Conservation (phyloP, 2,329 filamentous ascomycete species). For the Aspergillus eucalypticola region DNA sequence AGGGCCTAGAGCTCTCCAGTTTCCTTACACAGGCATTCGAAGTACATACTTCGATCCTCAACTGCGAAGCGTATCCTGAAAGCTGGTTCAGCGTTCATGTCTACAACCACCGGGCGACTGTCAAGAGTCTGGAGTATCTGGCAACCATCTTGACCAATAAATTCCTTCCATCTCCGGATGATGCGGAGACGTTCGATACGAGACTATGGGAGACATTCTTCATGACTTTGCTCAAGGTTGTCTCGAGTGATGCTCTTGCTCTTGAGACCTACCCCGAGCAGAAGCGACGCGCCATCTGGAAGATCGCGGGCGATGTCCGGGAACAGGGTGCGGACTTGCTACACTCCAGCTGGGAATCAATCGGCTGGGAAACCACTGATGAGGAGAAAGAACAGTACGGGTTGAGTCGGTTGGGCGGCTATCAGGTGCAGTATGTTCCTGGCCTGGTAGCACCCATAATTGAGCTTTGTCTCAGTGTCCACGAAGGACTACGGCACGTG, state of each 20-base stretch:
- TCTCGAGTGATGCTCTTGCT: slow-evolving; percentile 83
- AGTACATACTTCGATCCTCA: slow-evolving; percentile 84
- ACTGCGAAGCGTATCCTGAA: slow-evolving; percentile 83
- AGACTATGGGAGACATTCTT: slow-evolving; percentile 95
- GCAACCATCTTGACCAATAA: slow-evolving; percentile 76
- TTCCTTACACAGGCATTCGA: slow-evolving; percentile 78
- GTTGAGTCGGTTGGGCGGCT: slow-evolving; percentile 83
- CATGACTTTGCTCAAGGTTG: slow-evolving; percentile 80
- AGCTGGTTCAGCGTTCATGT: slow-evolving; percentile 93
- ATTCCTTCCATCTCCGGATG: slow-evolving; percentile 84
- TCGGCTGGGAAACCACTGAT: slow-evolving; percentile 86
- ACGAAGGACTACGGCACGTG: slow-evolving; percentile 84
- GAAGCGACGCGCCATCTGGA: slow-evolving; percentile 95
- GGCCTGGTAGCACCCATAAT: slow-evolving; percentile 88
- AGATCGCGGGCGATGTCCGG: slow-evolving; percentile 94
- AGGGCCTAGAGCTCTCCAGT: slow-evolving; percentile 72
- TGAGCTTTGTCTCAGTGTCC: slow-evolving; percentile 90
- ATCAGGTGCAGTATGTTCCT: slow-evolving; percentile 97
- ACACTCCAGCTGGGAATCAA: slow-evolving; percentile 85
- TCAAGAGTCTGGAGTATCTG: slow-evolving; percentile 81
- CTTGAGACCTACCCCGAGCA: slow-evolving; percentile 97
- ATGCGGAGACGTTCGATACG: slow-evolving; percentile 88
- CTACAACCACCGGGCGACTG: slow-evolving; percentile 86
- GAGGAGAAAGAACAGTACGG: slow-evolving; percentile 80
- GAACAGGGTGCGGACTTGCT: slow-evolving; percentile 87